phyloP scores from a whole-genome alignment of 2,329 filamentous ascomycete species.

The Zasmidium angulare region DNA sequence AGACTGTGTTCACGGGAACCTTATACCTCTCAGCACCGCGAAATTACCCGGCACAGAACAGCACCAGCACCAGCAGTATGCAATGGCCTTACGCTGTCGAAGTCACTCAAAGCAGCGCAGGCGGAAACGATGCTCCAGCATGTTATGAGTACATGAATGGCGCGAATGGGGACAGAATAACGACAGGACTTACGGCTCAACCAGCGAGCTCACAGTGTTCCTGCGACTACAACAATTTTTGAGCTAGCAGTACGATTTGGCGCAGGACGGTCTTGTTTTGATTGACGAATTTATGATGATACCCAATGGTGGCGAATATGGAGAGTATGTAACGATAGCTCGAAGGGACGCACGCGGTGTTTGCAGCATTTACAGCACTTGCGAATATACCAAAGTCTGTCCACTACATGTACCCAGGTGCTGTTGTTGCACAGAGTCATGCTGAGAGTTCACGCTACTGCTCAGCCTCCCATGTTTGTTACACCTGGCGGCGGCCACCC shows the following conservation, averaged over 20 bases:
- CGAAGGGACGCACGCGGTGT: no score
- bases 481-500: no score
- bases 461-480: no score
- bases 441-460: no score
- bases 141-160: constrained; percentile 51
- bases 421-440: no score
- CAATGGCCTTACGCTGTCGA: constrained; percentile 61
- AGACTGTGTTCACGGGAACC: constrained; percentile 56
- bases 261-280: neutral
- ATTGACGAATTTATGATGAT: neutral
- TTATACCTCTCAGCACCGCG: constrained; percentile 49
- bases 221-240: constrained; percentile 48
- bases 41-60: constrained; percentile 17
- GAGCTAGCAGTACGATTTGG: constrained; percentile 6
- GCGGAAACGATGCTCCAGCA: constrained; percentile 52
- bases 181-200: constrained; percentile 36
- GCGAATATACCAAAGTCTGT: no score
- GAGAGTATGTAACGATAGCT: neutral
- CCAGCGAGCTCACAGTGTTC: constrained; percentile 40
- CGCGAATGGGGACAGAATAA: constrained; percentile 36
- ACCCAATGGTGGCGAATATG: neutral
- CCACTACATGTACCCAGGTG: no score
- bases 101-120: constrained; percentile 52
- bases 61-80: constrained; percentile 20
- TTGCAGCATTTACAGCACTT: no score